Conservation (phyloP, 139 green algal genomes). For the Yamagishiella unicocca region DNA sequence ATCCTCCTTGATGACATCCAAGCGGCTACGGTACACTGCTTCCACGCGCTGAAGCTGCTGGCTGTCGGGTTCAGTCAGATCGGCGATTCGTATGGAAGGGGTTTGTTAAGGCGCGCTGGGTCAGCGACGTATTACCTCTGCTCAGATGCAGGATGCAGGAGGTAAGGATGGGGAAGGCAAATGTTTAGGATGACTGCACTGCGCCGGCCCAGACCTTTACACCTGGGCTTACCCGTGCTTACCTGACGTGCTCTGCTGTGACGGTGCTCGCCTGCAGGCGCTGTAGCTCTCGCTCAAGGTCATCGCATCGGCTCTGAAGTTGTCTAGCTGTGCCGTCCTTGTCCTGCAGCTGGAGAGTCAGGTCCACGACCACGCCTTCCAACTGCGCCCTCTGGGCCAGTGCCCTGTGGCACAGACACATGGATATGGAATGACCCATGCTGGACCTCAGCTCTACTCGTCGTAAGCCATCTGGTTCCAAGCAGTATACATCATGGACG, state of each 20-base stretch:
- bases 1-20: constrained; percentile 27
- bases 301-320: background rate
- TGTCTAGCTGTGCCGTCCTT: background rate
- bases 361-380: background rate
- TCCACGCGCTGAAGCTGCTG: constrained; percentile 36
- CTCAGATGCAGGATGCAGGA: too few relatives aligned
- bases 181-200: background rate
- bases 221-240: background rate
- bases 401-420: background rate
- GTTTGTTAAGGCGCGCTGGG: too few relatives aligned
- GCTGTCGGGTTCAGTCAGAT: too few relatives aligned
- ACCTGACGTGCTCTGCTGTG: constrained; percentile 31
- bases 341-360: background rate
- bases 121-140: too few relatives aligned
- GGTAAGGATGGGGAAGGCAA: background rate
- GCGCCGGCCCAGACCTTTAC: background rate
- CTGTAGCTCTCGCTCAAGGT: background rate
- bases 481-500: too few relatives aligned
- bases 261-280: background rate
- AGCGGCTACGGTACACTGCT: background rate
- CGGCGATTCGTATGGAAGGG: too few relatives aligned
- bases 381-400: constrained; percentile 1
- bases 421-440: background rate
- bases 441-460: background rate
- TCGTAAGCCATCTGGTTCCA: background rate